phyloP scores from a whole-genome alignment of 495 filamentous ascomycete genomes.

The Copromyces sp. region DNA sequence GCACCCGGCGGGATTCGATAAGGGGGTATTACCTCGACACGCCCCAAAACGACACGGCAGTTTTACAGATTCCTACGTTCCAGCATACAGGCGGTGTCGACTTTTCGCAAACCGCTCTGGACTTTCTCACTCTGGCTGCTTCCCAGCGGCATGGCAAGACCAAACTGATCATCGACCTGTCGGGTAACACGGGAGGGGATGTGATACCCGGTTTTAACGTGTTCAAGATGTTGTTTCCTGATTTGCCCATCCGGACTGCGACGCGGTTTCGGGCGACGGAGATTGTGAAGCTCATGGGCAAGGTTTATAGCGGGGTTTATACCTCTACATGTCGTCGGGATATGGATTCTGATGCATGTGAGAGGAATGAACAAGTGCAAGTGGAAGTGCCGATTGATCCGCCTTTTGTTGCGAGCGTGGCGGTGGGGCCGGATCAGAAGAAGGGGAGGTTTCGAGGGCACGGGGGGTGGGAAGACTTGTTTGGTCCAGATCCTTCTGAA shows the following conservation, averaged over 20 bases:
- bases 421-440: not conserved
- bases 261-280: not conserved
- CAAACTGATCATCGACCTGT: not conserved
- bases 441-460: not conserved
- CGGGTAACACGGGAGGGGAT: not conserved
- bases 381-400: not conserved
- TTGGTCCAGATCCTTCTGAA: not conserved
- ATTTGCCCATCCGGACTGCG: not conserved
- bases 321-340: too few species aligned
- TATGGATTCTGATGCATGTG: too few species aligned
- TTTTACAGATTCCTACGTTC: not conserved
- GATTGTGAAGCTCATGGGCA: not conserved
- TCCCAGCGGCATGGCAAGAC: not conserved
- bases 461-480: not conserved
- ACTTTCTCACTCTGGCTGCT: not conserved
- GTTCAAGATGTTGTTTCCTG: not conserved
- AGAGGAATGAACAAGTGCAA: too few species aligned
- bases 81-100: accelerated
- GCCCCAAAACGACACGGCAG: not conserved
- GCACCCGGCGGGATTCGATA: not conserved
- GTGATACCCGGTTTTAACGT: not conserved
- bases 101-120: not conserved
- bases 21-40: not conserved
- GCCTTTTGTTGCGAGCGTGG: not conserved
- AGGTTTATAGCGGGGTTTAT: not conserved